Evolutionary conservation across 495 filamentous ascomycete species (phyloP).

Genomic region (Cercophora scortea): DNA sequence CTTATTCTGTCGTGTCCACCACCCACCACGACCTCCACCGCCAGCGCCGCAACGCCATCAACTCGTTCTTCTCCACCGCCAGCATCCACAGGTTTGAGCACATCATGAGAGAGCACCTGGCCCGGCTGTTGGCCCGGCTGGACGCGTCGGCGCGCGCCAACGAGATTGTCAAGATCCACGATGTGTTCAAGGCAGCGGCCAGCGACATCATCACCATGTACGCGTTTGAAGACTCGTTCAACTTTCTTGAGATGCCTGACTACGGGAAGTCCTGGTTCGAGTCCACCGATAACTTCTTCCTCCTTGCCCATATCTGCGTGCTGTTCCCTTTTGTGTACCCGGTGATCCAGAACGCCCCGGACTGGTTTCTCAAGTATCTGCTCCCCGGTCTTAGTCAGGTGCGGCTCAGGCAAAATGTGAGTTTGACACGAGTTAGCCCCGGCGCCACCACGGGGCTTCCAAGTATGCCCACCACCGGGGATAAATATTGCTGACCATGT

Average conservation of each 20-base stretch:
- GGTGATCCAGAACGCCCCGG: background rate
- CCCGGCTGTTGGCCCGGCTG: background rate
- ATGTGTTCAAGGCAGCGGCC: slow-evolving; percentile 3
- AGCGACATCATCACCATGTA: slow-evolving; percentile 11
- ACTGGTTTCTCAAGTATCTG: background rate
- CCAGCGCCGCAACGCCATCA: slow-evolving; percentile 6
- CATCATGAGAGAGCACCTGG: slow-evolving; percentile 1
- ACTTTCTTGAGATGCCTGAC: slow-evolving; percentile 2
- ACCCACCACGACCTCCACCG: slow-evolving; percentile 7
- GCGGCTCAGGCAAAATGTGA: background rate
- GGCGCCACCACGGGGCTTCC: too few relatives aligned
- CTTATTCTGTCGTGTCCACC: slow-evolving; percentile 3
- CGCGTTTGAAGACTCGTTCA: slow-evolving; percentile 5
- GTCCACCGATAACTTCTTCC: slow-evolving; percentile 1
- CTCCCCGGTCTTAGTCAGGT: background rate
- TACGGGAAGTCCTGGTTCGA: background rate
- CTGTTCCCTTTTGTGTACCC: background rate
- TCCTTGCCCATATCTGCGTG: background rate
- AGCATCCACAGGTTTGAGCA: slow-evolving; percentile 4
- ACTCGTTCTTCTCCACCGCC: slow-evolving; percentile 5
- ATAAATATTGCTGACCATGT: too few relatives aligned
- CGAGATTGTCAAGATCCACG: slow-evolving; percentile 1
- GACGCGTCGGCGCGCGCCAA: background rate
- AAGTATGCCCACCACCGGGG: too few relatives aligned
- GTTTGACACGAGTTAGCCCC: too few relatives aligned